Conservation (phyloP, 1,284 basidiomycete species). For the Butyriboletus appendiculatus region DNA sequence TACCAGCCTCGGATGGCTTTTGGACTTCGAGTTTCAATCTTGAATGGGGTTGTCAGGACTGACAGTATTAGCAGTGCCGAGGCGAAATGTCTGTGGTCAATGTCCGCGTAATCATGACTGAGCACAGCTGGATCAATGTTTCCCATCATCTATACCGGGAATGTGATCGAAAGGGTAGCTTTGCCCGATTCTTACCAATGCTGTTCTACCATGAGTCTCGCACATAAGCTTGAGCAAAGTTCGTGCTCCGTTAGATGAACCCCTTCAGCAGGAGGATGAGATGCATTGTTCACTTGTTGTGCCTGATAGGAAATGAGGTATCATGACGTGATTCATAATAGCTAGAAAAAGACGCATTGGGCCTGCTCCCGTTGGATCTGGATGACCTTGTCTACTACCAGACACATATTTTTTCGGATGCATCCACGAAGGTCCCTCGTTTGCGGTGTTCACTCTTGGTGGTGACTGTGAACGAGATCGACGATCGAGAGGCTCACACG, state of each 20-base stretch:
- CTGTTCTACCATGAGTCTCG: neutral
- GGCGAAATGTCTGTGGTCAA: too few relatives aligned
- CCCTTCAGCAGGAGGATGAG: too few relatives aligned
- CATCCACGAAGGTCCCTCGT: neutral
- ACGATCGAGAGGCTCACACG: too few relatives aligned
- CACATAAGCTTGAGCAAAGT: too few relatives aligned
- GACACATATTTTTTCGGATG: neutral
- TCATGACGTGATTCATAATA: too few relatives aligned
- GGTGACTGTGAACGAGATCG: too few relatives aligned
- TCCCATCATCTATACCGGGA: neutral
- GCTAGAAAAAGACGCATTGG: neutral
- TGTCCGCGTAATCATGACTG: neutral
- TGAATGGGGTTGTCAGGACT: too few relatives aligned
- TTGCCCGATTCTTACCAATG: neutral
- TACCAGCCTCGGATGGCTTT: too few relatives aligned
- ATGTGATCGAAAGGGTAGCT: neutral
- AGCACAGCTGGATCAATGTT: neutral
- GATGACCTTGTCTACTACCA: neutral
- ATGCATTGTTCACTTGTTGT: neutral
- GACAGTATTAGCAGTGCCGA: too few relatives aligned
- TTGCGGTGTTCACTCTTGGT: neutral
- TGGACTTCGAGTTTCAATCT: too few relatives aligned
- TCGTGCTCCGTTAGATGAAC: neutral
- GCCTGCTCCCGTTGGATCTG: neutral
- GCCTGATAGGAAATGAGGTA: neutral